phyloP scores from a whole-genome alignment of 192 early-diverging fungal species.

The Chytriomyces confervae region DNA sequence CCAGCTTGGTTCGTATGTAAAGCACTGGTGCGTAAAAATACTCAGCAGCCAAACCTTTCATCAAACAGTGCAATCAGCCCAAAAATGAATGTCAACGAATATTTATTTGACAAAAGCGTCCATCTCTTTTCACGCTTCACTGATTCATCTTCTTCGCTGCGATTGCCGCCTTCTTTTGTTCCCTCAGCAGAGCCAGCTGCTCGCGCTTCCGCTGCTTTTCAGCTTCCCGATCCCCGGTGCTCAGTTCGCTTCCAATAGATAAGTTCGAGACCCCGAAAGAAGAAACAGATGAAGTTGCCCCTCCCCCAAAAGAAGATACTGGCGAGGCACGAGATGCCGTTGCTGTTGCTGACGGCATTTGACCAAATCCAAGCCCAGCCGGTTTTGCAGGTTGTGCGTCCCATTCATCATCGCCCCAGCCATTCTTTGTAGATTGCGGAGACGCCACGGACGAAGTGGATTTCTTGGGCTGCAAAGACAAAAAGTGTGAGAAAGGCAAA shows the following conservation, averaged over 20 bases:
- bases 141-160: constrained; percentile 25
- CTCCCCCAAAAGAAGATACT: not conserved
- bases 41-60: too few relatives aligned
- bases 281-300: not conserved
- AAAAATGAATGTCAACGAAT: too few relatives aligned
- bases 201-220: constrained; percentile 31
- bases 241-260: not conserved
- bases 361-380: not conserved
- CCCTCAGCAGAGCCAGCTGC: constrained; percentile 28
- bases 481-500: not conserved
- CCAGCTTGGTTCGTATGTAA: too few relatives aligned
- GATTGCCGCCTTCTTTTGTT: constrained; percentile 39
- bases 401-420: constrained; percentile 37
- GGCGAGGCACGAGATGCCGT: not conserved
- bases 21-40: too few relatives aligned
- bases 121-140: not conserved
- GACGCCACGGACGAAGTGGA: not conserved
- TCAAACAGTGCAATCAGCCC: too few relatives aligned
- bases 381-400: constrained; percentile 15
- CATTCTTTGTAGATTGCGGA: constrained; percentile 1
- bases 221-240: constrained; percentile 25
- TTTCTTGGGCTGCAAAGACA: constrained; percentile 3
- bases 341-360: not conserved
- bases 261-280: too few relatives aligned
- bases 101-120: too few relatives aligned